Evolutionary conservation across 2,329 filamentous ascomycete species (phyloP), one percentile per base, ranked within the genome.

Genomic region (Colletotrichum gigasporum): DNA sequence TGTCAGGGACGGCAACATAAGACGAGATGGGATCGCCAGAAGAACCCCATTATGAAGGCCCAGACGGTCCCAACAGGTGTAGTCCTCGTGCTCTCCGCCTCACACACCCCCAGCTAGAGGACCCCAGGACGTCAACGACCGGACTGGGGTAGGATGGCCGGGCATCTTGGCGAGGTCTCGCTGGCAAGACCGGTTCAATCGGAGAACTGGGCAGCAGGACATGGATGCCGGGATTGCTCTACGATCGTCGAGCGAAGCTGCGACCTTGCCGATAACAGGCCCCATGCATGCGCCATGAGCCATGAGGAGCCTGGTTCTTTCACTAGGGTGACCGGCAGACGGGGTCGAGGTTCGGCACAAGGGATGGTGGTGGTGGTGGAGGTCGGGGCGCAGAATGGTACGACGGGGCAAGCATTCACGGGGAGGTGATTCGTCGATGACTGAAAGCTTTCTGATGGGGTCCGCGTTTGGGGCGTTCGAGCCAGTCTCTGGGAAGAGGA

Each of bases 101-200:
- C 12, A 35, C 44, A 10, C 35, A 26, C 28, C 22, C 20, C 9
- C 16, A 14, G n/a, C n/a, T n/a, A 22, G n/a, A 9, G 30, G n/a
- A 37, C 14, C 50, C 18, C 16, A 47, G 28, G 30, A 60, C 16
- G 6, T 16, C 32, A 32, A 34, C 12, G 14, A 16, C 39, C 8
- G 22, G 39, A 53, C 32, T n/a, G 47, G 54, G 54, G 26, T 60
- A 35, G 14, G 20, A 26, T 9, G 47, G 16, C 39, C 55, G 12
- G 39, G 35, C 45, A 24, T 41, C 47, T 63, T 63, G 60, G 47
- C 60, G 60, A 22, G 60, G 55, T 24, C 41, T 24, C 34, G 55
- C 47, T 48, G 32, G 47, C 26, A 53, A 20, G 37, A 16, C 26
- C 20, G 26, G 47, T 47, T 39, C 55, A 35, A 32, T 39, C 37